Evolutionary conservation across 1,284 basidiomycete species (phyloP), one percentile per base, ranked within the genome.

Genomic region (Limonomyces culmigenus): DNA sequence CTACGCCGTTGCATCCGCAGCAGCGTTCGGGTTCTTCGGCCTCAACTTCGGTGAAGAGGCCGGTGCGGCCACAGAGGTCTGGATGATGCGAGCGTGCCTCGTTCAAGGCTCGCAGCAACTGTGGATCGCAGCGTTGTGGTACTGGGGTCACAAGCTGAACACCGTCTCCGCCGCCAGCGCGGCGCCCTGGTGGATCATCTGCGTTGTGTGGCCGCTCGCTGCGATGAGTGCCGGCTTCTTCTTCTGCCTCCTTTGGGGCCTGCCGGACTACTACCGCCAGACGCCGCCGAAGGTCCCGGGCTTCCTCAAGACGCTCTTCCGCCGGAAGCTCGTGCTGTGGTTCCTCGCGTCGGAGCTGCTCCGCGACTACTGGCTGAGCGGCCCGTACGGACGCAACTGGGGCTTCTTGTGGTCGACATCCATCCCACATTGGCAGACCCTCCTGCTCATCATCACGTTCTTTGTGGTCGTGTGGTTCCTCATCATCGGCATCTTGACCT

Each of bases 31-130:
- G 39, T 91, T 88, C 70, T 93, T 93, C 50, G 87, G 88, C 53
- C 68, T 91, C 45, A 93, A 93, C 58, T 93, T 92, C 53, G 88
- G 88, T 57, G 88, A 93, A 61, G 88, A 92, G 67, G 88, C 87
- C 20, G 80, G 88, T 49, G 86, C 88, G 37, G 84, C 86, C 1
- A 89, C 87, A 2, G 86, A 93, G 54, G 74, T 89, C 12, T 93
- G 88, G 88, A 83, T 77, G 32, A 55, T 86, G 43, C 73, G 88
- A 37, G 88, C 88, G 16, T 89, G 85, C 53, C 61, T 91, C 42
- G 88, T 93, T 1, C 88, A 92, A 55, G 88, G 88, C 33, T 80
- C 86, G 5, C 87, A 92, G 49, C 87, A 92, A 56, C 72, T 92
- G 31, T 91, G 88, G 88, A 78, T 91, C 8, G 83, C 88, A 2